A percentile compares a stretch with the other conserved stretches of the same genome.
Conservation (phyloP, 2,329 filamentous ascomycete species). For the Coniochaeta hoffmannii region DNA sequence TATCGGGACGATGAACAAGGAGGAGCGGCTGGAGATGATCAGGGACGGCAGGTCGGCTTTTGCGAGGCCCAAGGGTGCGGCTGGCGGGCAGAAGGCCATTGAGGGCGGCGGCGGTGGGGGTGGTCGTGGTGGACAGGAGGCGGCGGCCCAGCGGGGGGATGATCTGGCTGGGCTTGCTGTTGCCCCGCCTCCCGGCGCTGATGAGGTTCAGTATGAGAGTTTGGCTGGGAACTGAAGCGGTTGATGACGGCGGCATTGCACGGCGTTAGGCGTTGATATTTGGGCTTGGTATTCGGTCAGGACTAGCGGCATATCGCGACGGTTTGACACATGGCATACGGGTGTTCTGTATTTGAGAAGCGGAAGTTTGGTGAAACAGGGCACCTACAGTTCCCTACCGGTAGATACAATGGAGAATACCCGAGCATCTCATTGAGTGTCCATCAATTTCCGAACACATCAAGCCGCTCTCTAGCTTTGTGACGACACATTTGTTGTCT, state of each 20-base stretch:
- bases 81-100: constrained; percentile 22
- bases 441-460: too few species aligned
- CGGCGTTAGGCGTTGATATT: constrained; percentile 13
- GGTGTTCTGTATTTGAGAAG: too few species aligned
- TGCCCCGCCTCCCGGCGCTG: constrained; percentile 71
- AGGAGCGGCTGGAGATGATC: constrained; percentile 74
- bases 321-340: too few species aligned
- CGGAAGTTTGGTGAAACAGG: neutral
- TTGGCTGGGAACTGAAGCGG: constrained; percentile 51
- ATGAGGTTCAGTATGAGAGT: constrained; percentile 78
- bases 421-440: too few species aligned
- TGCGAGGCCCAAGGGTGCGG: constrained; percentile 35
- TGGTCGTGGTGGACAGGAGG: too few species aligned
- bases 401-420: too few species aligned
- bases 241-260: constrained; percentile 4
- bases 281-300: neutral
- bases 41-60: constrained; percentile 64
- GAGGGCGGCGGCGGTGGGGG: constrained; percentile 17
- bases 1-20: constrained; percentile 83
- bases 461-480: too few species aligned
- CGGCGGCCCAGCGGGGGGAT: constrained; percentile 15
- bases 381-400: too few species aligned
- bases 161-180: constrained; percentile 36
- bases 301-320: too few species aligned
- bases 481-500: too few species aligned